These are phyloP conservation scores for Venturia aucupariae DNA, from an alignment of 2,329 filamentous ascomycete species.

Conservation along the genomic window DNA sequence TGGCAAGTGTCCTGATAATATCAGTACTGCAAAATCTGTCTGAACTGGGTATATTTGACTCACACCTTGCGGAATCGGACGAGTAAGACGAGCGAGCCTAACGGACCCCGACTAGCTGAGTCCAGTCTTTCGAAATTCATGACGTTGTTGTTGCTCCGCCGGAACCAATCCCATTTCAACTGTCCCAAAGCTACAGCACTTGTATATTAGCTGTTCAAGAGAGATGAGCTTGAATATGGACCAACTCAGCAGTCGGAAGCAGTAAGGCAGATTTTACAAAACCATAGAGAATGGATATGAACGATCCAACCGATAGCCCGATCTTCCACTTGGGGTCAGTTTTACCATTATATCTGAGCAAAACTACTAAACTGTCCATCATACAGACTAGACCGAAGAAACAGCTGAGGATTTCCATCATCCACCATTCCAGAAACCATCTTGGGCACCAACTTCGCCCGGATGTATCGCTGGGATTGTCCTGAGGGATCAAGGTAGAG, in stretches of 20 bases:
- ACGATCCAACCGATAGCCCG: conserved; percentile 25
- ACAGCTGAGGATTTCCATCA: conserved; percentile 23
- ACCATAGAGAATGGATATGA: conserved; percentile 25
- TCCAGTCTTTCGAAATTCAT: conserved; percentile 11
- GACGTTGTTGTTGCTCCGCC: conserved; percentile 15
- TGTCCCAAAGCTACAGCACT: conserved; percentile 21
- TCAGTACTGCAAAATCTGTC: neutral
- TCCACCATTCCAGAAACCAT: conserved; percentile 20
- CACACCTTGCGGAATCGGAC: conserved; percentile 10
- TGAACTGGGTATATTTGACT: neutral
- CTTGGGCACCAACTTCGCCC: neutral
- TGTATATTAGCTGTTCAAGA: conserved; percentile 19
- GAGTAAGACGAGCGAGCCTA: conserved; percentile 10
- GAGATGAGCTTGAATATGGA: neutral
- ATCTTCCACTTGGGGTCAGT: conserved; percentile 25
- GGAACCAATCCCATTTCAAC: conserved; percentile 27
- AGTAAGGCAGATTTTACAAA: conserved; percentile 25
- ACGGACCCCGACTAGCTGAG: conserved; percentile 10
- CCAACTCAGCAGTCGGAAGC: conserved; percentile 22
- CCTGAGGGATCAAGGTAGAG: neutral
- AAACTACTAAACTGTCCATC: conserved; percentile 25
- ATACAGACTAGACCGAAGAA: conserved; percentile 26
- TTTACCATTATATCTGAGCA: conserved; percentile 24
- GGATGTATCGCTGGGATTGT: neutral
- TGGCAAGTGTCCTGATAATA: conserved; percentile 4